Base-by-base conservation (phyloP, 345 rosid species). In the Salix udensis region DNA sequence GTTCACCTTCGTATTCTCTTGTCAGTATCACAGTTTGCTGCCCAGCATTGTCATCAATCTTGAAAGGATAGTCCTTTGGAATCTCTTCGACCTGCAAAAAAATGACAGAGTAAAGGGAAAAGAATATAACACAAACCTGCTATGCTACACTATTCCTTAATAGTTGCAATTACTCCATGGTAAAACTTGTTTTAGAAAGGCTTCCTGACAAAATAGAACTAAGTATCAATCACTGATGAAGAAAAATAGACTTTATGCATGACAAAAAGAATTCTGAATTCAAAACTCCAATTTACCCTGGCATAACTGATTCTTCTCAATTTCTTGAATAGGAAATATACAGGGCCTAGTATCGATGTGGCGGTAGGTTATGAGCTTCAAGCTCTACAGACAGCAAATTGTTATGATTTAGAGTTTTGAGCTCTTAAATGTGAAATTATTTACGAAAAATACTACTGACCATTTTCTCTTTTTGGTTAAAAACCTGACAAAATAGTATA, bases 41-140 rank as follows among this genome's bases (percentile, higher is more conserved):
- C 68, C 98, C 99, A 2, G 89, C 87, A 60, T 80, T 82, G 68
- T 96, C 98, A 75, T 91, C 94, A 73, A 96, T 85, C 78, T 88
- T 82, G 78, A 96, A 91, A 65, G 98, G 97, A 77, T 90, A 91
- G 15, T 87, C 92, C 80, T 71, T 77, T 8, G 96, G 96, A 58
- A 82, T 52, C 76, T 81, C 91, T 76, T 87, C 93, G 70, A 83
- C 84, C 98, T 93, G 68, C 68, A 30, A 74, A 31, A 74, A 31
- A 19, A 28, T 4, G 61, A 2, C 4, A 6, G 12, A 24, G 15
- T 34, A 58, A 34, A 80, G 37, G 15, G 9, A 76, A 23, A 28
- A 28, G 30, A 28, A 28, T 2, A 28, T 28, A 28, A 28, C 30
- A 28, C 30, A 28, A 28, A 28, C 30, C 30, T 28, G 30, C 30